Base-by-base conservation (phyloP, 129 eudicot species). In the Saposhnikovia divaricata region DNA sequence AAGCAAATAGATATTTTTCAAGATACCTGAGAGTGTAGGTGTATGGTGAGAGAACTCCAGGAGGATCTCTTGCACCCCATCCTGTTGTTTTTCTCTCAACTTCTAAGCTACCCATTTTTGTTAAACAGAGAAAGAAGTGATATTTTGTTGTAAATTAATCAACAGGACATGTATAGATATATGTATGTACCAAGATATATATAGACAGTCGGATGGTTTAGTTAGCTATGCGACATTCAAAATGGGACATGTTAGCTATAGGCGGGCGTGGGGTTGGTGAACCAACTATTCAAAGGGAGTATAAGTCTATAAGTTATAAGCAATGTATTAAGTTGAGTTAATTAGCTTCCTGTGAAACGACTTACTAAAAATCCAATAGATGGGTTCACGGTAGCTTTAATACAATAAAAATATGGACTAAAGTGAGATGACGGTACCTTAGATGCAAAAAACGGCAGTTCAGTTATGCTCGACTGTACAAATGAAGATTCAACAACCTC, bases 401-500 rank as follows among this genome's bases (percentile, higher is more conserved):
- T 10, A 63, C 16, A 12, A 63, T 2, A n/a, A 8, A 1, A n/a
- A 25, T 57, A 3, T 28, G 27, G 13, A 63, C 6, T 25, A 27
- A 27, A 63, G 38, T 63, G 38, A 63, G 37, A 28, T n/a, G 37
- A 28, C 14, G 50, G 61, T 81, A 92, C 98, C 98, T 92, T 90
- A 57, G 98, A 95, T 77, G 97, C 96, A 83, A 95, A 95, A 89
- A 93, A 92, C 38, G 92, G 97, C 57, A 89, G 76, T 53, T 94
- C 91, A 34, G 93, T 92, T n/a, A 95, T 80, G 21, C 80, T 86
- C 34, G 97, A 95, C 81, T 92, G 91, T 69, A 95, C 99, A 79
- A 80, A 95, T 57, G 99, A 83, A 76, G 97, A 95, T 85, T 95
- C 97, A 0, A 95, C 90, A 14, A 95, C 97, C 84, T 95, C 99